Evolutionary conservation across 768 basidiomycete genomes (phyloP), one percentile per base, ranked within the genome.

Genomic region (Trametes villosa): DNA sequence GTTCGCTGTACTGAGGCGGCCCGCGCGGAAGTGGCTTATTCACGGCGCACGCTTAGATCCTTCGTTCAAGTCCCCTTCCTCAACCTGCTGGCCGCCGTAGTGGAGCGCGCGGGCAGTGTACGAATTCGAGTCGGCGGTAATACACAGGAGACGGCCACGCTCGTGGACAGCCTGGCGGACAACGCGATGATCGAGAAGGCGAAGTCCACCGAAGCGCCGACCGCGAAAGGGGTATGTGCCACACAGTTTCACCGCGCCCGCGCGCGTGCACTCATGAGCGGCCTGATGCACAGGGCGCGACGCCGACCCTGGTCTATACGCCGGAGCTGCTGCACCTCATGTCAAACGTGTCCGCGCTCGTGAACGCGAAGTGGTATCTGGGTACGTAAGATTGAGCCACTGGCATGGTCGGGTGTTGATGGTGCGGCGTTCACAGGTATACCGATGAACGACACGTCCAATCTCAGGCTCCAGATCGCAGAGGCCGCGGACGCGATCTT

Each of bases 51-150:
- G n/a, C 13, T 4, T 41, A 86, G 85, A 40, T 76, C 84, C 7
- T 73, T 78, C 24, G 66, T 86, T 15, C 78, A 82, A 46, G 81
- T 87, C 38, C 81, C 86, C 0, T 91, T 92, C 75, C 81, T 92
- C n/a, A 93, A 94, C 69, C 77, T 92, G 30, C 84, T 94, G 79
- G 79, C 84, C 5, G 88, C 89, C 63, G 76, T 94, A n/a, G 78
- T 77, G 48, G 78, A 83, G 65, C 81, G 92, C 27, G 82, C 83
- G 3, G 90, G 90, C 3, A 67, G 72, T 1, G 83, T 91, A 8
- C 73, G 80, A 13, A 73, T 92, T n/a, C 84, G 91, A 51, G 77
- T 93, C 1, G 91, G 92, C 26, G 91, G 91, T 46, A 93, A 93
- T 72, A 86, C 88, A 0, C 92, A 93, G 69, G 92, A 94, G 56